phyloP scores from a whole-genome alignment of 2,329 filamentous ascomycete species.

The Xylariales sp. region DNA sequence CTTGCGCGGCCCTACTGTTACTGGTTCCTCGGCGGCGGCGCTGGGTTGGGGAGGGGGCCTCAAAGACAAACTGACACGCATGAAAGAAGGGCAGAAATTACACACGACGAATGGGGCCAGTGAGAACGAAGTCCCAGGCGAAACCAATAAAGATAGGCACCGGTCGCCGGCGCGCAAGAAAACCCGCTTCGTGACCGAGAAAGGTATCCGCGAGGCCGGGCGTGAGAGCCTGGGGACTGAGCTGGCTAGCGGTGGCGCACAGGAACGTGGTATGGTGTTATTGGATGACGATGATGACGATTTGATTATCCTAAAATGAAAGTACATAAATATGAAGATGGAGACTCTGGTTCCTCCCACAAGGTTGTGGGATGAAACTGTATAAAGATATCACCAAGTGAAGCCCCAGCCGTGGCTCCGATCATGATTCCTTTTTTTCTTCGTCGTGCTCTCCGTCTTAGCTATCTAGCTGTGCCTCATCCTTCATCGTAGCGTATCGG shows the following conservation, averaged over 20 bases:
- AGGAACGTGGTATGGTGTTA: slow-evolving; percentile 31
- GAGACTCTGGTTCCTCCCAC: background rate
- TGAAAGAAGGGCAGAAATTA: slow-evolving; percentile 70
- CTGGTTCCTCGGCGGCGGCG: slow-evolving; percentile 32
- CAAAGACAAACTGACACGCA: slow-evolving; percentile 66
- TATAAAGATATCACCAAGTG: background rate
- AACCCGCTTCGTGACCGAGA: slow-evolving; percentile 82
- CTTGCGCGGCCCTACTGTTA: slow-evolving; percentile 2
- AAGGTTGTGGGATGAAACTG: background rate
- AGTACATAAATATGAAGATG: slow-evolving; percentile 4
- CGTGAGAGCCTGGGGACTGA: slow-evolving; percentile 76
- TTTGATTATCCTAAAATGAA: slow-evolving; percentile 32
- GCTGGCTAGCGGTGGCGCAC: slow-evolving; percentile 38
- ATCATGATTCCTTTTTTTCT: background rate
- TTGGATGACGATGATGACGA: slow-evolving; percentile 38
- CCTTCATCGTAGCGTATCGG: too few species aligned
- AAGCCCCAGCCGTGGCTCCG: background rate
- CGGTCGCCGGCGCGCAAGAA: slow-evolving; percentile 72
- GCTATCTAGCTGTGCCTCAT: too few species aligned
- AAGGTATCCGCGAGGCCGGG: slow-evolving; percentile 81
- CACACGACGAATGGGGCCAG: slow-evolving; percentile 15
- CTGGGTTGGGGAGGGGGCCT: slow-evolving; percentile 70
- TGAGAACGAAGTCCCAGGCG: background rate
- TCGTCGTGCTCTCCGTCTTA: background rate
- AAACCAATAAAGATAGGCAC: slow-evolving; percentile 40